Evolutionary conservation across 73 alveolate species (phyloP).

Genomic region (Tetrahymena borealis): DNA sequence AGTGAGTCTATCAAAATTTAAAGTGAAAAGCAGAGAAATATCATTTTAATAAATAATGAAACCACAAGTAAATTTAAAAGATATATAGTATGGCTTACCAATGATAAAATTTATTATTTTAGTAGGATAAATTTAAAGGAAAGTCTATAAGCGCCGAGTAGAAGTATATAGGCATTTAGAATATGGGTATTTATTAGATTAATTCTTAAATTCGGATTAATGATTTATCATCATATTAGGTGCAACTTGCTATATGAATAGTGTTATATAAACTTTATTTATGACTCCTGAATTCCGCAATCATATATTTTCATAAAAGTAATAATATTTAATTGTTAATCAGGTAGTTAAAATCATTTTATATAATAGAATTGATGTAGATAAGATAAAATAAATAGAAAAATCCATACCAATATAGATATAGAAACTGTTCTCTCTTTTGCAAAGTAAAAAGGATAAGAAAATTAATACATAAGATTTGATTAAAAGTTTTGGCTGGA

Average conservation of each 20-base stretch:
- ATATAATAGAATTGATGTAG: slow-evolving; percentile 35
- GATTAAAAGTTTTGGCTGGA: slow-evolving; percentile 67
- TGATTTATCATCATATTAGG: slow-evolving; percentile 51
- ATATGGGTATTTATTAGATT: neutral
- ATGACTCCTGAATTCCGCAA: slow-evolving; percentile 91
- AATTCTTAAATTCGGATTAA: neutral
- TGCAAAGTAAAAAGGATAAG: slow-evolving; percentile 36
- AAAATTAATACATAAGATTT: slow-evolving; percentile 53
- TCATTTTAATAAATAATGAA: neutral
- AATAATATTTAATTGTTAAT: neutral
- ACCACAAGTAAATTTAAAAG: neutral
- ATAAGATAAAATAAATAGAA: slow-evolving; percentile 50
- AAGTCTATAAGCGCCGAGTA: neutral
- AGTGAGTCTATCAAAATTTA: too few relatives aligned
- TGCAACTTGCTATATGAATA: slow-evolving; percentile 94
- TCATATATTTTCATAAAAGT: slow-evolving; percentile 43
- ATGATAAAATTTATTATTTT: neutral
- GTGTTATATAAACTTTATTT: slow-evolving; percentile 83
- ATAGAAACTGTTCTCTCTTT: slow-evolving; percentile 55
- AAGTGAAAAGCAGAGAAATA: too few relatives aligned
- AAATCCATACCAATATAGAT: slow-evolving; percentile 64
- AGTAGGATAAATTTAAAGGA: neutral
- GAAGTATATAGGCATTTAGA: neutral
- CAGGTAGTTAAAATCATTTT: neutral
- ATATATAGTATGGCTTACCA: neutral